Conservation (phyloP, 768 basidiomycete species). For the Naematelia aurantialba region DNA sequence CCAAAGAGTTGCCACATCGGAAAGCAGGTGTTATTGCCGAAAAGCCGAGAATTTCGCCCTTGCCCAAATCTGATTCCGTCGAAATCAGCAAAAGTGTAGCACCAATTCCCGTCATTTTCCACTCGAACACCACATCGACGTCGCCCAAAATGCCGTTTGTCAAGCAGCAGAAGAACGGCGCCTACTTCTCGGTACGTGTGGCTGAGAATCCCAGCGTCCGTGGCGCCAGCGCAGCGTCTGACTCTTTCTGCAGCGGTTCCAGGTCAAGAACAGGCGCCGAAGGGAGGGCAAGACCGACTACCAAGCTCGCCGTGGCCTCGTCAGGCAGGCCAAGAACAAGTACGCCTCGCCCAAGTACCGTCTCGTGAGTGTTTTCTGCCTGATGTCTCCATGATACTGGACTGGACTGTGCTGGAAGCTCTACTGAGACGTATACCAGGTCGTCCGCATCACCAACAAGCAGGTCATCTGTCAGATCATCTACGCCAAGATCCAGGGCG, state of each 20-base stretch:
- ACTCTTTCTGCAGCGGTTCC: slow-evolving; percentile 62
- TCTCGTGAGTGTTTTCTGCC: slow-evolving; percentile 14
- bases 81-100: neutral
- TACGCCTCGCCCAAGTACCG: slow-evolving; percentile 99
- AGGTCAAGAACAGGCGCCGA: slow-evolving; percentile 96
- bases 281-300: slow-evolving; percentile 99
- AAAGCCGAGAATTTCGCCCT: slow-evolving; percentile 11
- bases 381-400: neutral
- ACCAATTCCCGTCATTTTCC: neutral
- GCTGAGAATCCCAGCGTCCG: too few species aligned
- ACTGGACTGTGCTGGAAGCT: neutral
- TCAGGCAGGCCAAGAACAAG: slow-evolving; percentile 99
- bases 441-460: slow-evolving; percentile 98
- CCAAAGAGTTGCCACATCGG: too few species aligned
- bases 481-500: slow-evolving; percentile 96
- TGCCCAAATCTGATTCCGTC: slow-evolving; percentile 1
- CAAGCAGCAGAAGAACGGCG: slow-evolving; percentile 91
- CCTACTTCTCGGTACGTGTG: slow-evolving; percentile 76
- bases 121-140: slow-evolving; percentile 14
- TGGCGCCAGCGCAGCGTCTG: too few species aligned
- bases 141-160: slow-evolving; percentile 71
- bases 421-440: slow-evolving; percentile 55
- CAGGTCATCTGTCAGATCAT: slow-evolving; percentile 84
- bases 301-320: slow-evolving; percentile 89
- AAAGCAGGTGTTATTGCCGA: too few species aligned